These are phyloP conservation scores for Scutellaria galericulata DNA, from an alignment of 257 asterid species.

Conservation along the genomic window DNA sequence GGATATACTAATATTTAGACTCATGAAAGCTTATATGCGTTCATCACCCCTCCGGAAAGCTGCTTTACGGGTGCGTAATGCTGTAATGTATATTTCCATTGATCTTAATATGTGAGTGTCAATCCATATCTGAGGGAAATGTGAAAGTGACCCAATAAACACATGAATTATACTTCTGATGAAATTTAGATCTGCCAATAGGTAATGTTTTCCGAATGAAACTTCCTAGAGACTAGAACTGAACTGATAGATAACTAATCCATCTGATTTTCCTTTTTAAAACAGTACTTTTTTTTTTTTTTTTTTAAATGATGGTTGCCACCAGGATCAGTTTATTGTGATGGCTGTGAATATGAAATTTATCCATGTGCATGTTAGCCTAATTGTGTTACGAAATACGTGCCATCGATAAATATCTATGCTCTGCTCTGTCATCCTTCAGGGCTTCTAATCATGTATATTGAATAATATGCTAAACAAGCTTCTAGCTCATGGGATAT, in stretches of 20 bases:
- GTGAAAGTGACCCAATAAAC: background rate
- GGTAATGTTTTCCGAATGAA: background rate
- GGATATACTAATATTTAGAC: constrained; percentile 76
- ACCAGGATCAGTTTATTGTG: background rate
- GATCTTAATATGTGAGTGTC: background rate
- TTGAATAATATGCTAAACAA: background rate
- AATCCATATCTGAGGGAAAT: constrained; percentile 4
- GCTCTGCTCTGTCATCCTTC: background rate
- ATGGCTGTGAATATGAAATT: background rate
- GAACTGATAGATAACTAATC: background rate
- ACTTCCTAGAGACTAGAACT: background rate
- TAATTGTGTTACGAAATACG: background rate
- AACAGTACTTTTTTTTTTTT: background rate
- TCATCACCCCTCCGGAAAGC: constrained; percentile 91
- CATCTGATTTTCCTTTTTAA: background rate
- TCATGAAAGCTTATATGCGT: constrained; percentile 82
- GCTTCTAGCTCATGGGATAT: background rate
- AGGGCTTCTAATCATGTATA: background rate
- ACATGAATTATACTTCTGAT: background rate
- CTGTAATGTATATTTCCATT: background rate
- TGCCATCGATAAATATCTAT: background rate
- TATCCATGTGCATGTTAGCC: too few species aligned
- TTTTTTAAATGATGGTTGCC: background rate
- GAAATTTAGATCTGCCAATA: background rate
- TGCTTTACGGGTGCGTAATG: constrained; percentile 69